Evolutionary conservation across 2,329 filamentous ascomycete species (phyloP).

Genomic region (Fusarium temperatum): DNA sequence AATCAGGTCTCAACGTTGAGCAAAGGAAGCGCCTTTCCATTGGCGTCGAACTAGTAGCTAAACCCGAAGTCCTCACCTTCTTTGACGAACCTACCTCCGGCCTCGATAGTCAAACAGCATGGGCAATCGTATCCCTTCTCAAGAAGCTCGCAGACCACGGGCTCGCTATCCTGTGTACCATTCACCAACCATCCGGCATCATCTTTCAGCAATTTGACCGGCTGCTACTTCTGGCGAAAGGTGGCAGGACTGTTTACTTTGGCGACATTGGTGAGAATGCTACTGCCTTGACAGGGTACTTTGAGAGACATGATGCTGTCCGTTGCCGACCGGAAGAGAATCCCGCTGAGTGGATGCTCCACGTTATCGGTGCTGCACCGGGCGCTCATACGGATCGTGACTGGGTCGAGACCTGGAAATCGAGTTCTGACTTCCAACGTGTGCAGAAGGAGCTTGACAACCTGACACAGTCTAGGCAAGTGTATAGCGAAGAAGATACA

Average conservation of each 20-base stretch:
- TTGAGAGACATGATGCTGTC: slow-evolving; percentile 74
- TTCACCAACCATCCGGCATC: slow-evolving; percentile 4
- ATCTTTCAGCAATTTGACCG: slow-evolving; percentile 60
- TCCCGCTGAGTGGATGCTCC: slow-evolving; percentile 64
- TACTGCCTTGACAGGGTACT: slow-evolving; percentile 73
- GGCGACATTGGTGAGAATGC: slow-evolving; percentile 75
- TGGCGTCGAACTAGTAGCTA: slow-evolving; percentile 62
- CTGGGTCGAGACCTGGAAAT: slow-evolving; percentile 69
- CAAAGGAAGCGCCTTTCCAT: slow-evolving; percentile 68
- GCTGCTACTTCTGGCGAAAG: slow-evolving; percentile 54
- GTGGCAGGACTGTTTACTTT: slow-evolving; percentile 26
- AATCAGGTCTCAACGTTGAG: slow-evolving; percentile 60
- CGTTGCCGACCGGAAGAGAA: slow-evolving; percentile 73
- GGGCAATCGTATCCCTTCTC: slow-evolving; percentile 66
- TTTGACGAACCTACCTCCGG: slow-evolving; percentile 66
- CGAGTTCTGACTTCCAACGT: slow-evolving; percentile 60
- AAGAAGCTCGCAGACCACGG: slow-evolving; percentile 63
- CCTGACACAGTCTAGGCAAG: slow-evolving; percentile 43
- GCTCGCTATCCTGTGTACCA: slow-evolving; percentile 52
- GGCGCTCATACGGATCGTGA: slow-evolving; percentile 60
- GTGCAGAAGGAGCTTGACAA: slow-evolving; percentile 65
- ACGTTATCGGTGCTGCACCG: slow-evolving; percentile 61
- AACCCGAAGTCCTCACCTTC: slow-evolving; percentile 64
- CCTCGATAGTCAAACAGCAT: slow-evolving; percentile 67
- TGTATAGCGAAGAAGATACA: background rate